phyloP scores from a whole-genome alignment of 2,329 filamentous ascomycete genomes.

The Beauveria medogensis region DNA sequence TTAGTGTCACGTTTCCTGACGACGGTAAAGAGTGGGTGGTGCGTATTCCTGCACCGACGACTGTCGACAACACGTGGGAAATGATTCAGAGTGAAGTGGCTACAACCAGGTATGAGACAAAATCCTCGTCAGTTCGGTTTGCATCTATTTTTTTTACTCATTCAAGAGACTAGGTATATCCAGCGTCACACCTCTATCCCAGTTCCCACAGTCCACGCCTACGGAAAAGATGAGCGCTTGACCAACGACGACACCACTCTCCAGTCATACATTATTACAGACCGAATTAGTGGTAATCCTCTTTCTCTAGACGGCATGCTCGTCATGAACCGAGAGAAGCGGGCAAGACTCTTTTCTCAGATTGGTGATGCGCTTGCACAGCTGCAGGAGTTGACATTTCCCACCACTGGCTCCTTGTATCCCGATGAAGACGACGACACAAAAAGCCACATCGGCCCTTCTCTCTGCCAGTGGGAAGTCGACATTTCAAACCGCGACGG shows the following conservation, averaged over 20 bases:
- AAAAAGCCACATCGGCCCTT: not conserved
- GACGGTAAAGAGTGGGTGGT: not conserved
- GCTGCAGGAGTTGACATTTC: not conserved
- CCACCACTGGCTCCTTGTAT: not conserved
- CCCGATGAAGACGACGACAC: not conserved
- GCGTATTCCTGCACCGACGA: not conserved
- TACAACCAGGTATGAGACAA: not conserved
- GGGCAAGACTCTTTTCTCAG: not conserved
- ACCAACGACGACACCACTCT: not conserved
- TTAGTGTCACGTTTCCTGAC: not conserved
- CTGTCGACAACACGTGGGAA: not conserved
- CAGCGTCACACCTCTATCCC: not conserved
- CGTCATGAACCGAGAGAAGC: not conserved
- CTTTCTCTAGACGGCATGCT: not conserved
- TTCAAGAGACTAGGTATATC: not conserved
- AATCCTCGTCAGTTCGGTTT: accelerated
- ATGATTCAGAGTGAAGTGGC: not conserved
- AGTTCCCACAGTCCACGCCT: not conserved
- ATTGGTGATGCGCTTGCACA: not conserved
- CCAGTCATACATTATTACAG: not conserved
- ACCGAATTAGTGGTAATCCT: not conserved
- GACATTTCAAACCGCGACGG: not conserved
- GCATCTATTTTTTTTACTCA: not conserved
- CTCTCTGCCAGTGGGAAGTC: not conserved
- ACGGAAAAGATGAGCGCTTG: not conserved